Evolutionary conservation across 2,329 filamentous ascomycete genomes (phyloP).

Genomic region (Sordariomycetes sp.): DNA sequence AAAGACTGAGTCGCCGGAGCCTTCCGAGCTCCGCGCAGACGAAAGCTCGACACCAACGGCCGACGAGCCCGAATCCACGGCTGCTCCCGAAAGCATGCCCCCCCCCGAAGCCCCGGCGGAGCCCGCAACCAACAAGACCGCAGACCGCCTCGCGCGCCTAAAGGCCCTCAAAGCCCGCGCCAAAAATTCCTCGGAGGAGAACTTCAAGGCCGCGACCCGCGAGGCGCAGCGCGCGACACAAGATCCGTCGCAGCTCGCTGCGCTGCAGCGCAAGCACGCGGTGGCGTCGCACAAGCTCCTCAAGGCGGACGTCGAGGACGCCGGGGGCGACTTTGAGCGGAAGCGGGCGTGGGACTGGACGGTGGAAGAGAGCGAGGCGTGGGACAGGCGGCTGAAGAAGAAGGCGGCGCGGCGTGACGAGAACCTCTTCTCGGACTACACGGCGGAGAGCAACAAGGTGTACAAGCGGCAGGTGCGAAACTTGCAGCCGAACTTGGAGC

Average conservation of each 20-base stretch:
- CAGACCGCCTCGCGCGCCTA: conserved; percentile 69
- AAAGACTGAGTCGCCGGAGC: neutral
- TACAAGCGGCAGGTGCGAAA: conserved; percentile 85
- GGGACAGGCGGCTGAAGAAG: conserved; percentile 85
- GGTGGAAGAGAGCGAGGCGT: conserved; percentile 81
- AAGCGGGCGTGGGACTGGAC: conserved; percentile 99
- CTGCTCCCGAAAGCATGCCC: conserved; percentile 1
- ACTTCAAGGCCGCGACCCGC: conserved; percentile 70
- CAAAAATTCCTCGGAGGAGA: conserved; percentile 57
- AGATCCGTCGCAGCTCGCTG: conserved; percentile 63
- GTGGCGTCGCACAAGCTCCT: conserved; percentile 85
- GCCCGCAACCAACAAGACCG: conserved; percentile 15
- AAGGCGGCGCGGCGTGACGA: conserved; percentile 70
- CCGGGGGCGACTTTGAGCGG: conserved; percentile 87
- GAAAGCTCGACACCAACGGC: neutral
- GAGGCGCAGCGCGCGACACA: conserved; percentile 70
- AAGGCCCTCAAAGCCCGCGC: conserved; percentile 75
- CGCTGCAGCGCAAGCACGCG: conserved; percentile 74
- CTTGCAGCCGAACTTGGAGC: conserved; percentile 62
- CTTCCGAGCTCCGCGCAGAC: neutral
- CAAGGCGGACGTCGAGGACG: conserved; percentile 77
- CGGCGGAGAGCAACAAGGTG: conserved; percentile 75
- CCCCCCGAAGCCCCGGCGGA: conserved; percentile 4
- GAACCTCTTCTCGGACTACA: conserved; percentile 82
- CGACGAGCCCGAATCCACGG: conserved; percentile 6